A percentile compares a stretch with the other conserved stretches of the same genome.
These are phyloP conservation scores for Syzygium aromaticum DNA, from an alignment of 345 rosid genomes.

Conservation along the genomic window DNA sequence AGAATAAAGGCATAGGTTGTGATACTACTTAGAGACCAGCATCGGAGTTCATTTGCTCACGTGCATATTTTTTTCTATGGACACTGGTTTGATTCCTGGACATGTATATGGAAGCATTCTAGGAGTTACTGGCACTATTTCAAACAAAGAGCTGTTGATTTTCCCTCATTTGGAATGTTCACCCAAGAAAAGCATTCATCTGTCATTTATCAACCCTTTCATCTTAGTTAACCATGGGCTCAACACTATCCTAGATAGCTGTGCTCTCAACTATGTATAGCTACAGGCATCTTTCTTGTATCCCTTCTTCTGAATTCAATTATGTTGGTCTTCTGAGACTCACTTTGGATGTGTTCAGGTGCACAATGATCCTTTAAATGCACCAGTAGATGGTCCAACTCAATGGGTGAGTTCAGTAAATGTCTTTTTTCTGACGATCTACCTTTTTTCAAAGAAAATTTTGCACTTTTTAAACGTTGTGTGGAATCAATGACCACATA, in stretches of 20 bases:
- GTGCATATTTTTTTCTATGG: not conserved
- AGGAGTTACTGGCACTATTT: not conserved
- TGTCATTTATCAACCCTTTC: not conserved
- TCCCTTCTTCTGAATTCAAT: not conserved
- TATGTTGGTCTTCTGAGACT: not conserved
- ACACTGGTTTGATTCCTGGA: not conserved
- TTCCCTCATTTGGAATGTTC: not conserved
- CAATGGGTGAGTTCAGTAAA: constrained; percentile 72
- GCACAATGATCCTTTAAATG: constrained; percentile 88
- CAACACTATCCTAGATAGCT: not conserved
- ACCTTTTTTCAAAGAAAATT: not conserved
- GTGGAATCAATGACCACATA: not conserved
- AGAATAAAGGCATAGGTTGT: not conserved
- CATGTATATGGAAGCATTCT: not conserved
- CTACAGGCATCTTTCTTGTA: not conserved
- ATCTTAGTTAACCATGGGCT: not conserved
- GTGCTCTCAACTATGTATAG: not conserved
- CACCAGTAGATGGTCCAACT: constrained; percentile 98
- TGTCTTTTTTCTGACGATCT: not conserved
- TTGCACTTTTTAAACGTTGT: not conserved
- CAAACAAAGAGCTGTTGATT: not conserved
- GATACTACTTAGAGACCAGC: not conserved
- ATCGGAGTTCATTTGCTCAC: not conserved
- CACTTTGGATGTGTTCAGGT: constrained; percentile 44
- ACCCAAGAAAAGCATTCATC: not conserved